A percentile compares a stretch with the other conserved stretches of the same genome.
Conservation (phyloP, 2,329 filamentous ascomycete genomes). For the Xylaria sp. region DNA sequence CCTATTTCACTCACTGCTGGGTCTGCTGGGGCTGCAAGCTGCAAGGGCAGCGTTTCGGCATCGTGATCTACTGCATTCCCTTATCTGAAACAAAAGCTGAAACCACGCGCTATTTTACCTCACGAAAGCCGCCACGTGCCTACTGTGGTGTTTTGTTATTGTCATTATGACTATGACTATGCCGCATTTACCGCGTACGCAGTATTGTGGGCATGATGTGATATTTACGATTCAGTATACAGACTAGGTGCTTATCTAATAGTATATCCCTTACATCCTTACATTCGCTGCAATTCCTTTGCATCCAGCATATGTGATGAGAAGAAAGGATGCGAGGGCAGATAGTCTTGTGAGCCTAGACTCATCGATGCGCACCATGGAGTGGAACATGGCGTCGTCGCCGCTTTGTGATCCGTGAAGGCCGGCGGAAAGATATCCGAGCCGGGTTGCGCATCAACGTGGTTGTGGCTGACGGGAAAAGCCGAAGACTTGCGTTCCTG, state of each 20-base stretch:
- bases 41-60: conserved; percentile 26
- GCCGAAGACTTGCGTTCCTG: neutral
- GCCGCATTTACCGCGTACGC: neutral
- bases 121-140: conserved; percentile 28
- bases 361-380: conserved; percentile 13
- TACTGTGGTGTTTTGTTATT: neutral
- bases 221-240: neutral
- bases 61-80: conserved; percentile 28
- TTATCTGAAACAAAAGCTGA: conserved; percentile 45
- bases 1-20: conserved; percentile 19
- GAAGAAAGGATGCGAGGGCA: neutral
- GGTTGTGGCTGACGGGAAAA: conserved; percentile 27
- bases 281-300: neutral
- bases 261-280: too few relatives aligned
- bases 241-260: neutral
- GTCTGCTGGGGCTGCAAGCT: neutral
- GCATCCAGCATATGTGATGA: neutral
- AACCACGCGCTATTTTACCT: conserved; percentile 42
- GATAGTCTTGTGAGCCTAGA: conserved; percentile 14
- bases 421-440: conserved; percentile 26
- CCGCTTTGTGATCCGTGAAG: conserved; percentile 22
- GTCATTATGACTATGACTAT: conserved; percentile 1
- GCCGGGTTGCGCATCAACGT: conserved; percentile 23
- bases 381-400: conserved; percentile 7
- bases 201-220: neutral